Conservation (phyloP, 1,284 basidiomycete genomes). For the Rhodotorula sp. region DNA sequence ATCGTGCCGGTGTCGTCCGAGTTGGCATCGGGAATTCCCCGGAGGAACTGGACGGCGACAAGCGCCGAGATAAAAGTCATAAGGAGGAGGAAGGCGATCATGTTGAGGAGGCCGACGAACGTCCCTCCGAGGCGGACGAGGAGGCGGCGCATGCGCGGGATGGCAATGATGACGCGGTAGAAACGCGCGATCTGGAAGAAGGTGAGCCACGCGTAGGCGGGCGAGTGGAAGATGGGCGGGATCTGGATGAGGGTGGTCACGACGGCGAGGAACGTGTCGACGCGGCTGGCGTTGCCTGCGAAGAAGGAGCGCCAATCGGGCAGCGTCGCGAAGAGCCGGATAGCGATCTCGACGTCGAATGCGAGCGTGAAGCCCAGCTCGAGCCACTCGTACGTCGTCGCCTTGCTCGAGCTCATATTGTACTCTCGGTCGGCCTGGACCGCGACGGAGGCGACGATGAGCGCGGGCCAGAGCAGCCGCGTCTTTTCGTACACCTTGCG, state of each 20-base stretch:
- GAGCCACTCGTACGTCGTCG: slow-evolving; percentile 59
- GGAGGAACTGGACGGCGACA: slow-evolving; percentile 56
- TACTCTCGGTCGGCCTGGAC: slow-evolving; percentile 76
- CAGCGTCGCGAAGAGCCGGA: slow-evolving; percentile 71
- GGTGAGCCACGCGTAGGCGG: slow-evolving; percentile 85
- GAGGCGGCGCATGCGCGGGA: slow-evolving; percentile 80
- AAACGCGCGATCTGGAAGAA: slow-evolving; percentile 85
- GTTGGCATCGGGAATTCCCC: slow-evolving; percentile 65
- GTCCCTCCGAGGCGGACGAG: slow-evolving; percentile 88
- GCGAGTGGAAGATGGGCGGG: slow-evolving; percentile 68
- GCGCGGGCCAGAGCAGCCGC: slow-evolving; percentile 72
- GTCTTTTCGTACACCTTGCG: slow-evolving; percentile 59
- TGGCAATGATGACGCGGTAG: slow-evolving; percentile 87
- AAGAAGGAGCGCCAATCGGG: slow-evolving; percentile 85
- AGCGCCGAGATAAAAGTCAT: slow-evolving; percentile 87
- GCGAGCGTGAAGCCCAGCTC: slow-evolving; percentile 80
- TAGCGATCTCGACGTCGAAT: slow-evolving; percentile 84
- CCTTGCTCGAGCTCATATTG: slow-evolving; percentile 58
- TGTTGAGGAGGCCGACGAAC: slow-evolving; percentile 87
- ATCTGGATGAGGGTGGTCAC: slow-evolving; percentile 82
- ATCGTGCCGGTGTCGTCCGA: slow-evolving; percentile 58
- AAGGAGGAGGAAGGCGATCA: slow-evolving; percentile 87
- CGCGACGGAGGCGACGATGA: slow-evolving; percentile 61
- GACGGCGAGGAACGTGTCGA: slow-evolving; percentile 81
- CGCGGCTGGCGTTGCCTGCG: slow-evolving; percentile 64